phyloP scores from a whole-genome alignment of 176 grass and related monocot genomes.

The Puya raimondii region DNA sequence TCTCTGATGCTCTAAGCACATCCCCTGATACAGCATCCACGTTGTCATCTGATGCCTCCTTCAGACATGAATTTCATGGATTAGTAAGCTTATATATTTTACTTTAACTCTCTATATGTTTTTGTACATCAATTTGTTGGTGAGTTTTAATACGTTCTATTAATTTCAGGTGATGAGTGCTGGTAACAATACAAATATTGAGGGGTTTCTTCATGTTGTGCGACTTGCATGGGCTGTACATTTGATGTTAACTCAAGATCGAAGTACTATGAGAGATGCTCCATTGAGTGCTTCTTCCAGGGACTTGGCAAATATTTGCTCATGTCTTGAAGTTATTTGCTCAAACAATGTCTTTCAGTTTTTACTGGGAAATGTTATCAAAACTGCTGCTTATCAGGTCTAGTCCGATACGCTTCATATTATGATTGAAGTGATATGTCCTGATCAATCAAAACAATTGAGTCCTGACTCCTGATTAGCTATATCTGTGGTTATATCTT shows the following conservation, averaged over 20 bases:
- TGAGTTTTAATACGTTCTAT: background rate
- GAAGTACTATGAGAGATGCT: conserved; percentile 35
- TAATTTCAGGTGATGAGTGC: conserved; percentile 55
- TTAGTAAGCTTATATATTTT: conserved; percentile 42
- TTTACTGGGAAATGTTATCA: conserved; percentile 49
- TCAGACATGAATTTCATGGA: conserved; percentile 82
- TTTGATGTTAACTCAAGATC: conserved; percentile 92
- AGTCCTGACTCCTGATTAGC: no score
- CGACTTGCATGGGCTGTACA: conserved; percentile 77
- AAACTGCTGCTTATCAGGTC: conserved; percentile 86
- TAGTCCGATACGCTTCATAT: background rate
- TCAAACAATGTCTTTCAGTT: conserved; percentile 67
- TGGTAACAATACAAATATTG: conserved; percentile 45
- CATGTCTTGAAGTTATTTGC: conserved; percentile 70
- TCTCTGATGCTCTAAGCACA: conserved; percentile 74
- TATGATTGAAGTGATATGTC: no score
- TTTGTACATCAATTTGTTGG: background rate
- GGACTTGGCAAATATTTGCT: conserved; percentile 43
- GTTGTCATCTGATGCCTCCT: conserved; percentile 58
- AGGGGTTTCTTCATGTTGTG: conserved; percentile 68
- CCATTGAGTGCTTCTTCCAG: conserved; percentile 33
- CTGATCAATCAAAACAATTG: no score
- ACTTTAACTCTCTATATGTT: background rate
- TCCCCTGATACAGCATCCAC: conserved; percentile 32
- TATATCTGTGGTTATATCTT: no score